Percentiles rank a stretch among this genome's conserved stretches.
phyloP scores from a whole-genome alignment of 164 flowering plant genomes.

The Amborella trichopoda region DNA sequence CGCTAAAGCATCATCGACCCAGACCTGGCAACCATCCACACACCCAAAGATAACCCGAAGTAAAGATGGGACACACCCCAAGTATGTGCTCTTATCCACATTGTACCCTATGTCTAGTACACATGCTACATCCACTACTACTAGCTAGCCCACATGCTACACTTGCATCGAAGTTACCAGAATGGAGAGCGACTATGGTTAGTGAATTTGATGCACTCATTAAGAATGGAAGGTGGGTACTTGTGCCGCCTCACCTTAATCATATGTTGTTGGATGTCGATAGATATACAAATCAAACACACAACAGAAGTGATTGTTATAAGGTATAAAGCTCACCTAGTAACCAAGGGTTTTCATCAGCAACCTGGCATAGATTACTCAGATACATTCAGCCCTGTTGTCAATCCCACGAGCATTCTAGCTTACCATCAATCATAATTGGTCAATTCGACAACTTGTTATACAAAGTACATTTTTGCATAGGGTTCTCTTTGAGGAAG shows the following conservation, averaged over 20 bases:
- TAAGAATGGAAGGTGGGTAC: neutral
- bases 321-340: neutral
- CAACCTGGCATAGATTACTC: neutral
- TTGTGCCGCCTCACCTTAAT: neutral
- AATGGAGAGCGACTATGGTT: neutral
- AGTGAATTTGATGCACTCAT: neutral
- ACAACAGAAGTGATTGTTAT: neutral
- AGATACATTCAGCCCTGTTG: neutral
- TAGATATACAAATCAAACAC: constrained; percentile 1
- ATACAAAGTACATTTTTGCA: neutral
- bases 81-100: no score
- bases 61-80: neutral
- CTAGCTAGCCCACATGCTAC: neutral
- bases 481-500: neutral
- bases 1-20: neutral
- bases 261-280: neutral
- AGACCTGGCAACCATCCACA: neutral
- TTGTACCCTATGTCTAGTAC: neutral
- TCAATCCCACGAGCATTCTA: neutral
- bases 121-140: neutral
- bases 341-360: constrained; percentile 1
- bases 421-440: neutral
- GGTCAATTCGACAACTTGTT: neutral
- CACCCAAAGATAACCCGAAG: neutral
- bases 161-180: no score